phyloP scores from a whole-genome alignment of 768 basidiomycete species.

The Lentinula sp. region DNA sequence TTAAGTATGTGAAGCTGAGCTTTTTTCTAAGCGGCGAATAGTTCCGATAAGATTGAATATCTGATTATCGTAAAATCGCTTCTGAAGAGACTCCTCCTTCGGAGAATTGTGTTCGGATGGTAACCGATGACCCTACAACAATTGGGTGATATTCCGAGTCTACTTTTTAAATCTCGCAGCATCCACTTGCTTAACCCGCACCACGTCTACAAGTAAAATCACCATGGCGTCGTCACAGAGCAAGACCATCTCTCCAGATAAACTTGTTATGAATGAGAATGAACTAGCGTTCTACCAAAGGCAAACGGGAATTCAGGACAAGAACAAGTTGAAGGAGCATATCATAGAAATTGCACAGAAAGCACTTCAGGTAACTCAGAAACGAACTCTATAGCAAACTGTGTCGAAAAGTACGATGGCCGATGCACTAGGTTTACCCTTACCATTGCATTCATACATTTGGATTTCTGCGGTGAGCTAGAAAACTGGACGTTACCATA shows the following conservation, averaged over 20 bases:
- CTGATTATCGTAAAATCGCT: no score
- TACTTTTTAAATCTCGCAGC: no score
- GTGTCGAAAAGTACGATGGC: not conserved
- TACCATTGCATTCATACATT: constrained; percentile 34
- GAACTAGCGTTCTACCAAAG: constrained; percentile 13
- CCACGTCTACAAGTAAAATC: no score
- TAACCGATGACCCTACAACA: no score
- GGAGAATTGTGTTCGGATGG: no score
- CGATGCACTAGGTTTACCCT: constrained; percentile 20
- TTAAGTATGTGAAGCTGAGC: no score
- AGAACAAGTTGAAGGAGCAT: constrained; percentile 14
- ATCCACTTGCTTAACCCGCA: no score
- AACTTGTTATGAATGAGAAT: not conserved
- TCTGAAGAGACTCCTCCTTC: no score
- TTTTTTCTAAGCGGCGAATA: no score
- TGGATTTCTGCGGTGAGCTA: constrained; percentile 23
- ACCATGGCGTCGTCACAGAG: no score
- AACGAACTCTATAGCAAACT: not conserved
- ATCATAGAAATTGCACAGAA: constrained; percentile 10
- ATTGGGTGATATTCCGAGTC: no score
- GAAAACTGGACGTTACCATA: not conserved
- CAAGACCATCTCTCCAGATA: not conserved
- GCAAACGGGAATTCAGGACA: constrained; percentile 15
- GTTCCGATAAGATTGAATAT: no score
- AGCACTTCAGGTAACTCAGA: constrained; percentile 12